Conservation (phyloP, 257 asterid genomes). For the Solanum chiquidenum region DNA sequence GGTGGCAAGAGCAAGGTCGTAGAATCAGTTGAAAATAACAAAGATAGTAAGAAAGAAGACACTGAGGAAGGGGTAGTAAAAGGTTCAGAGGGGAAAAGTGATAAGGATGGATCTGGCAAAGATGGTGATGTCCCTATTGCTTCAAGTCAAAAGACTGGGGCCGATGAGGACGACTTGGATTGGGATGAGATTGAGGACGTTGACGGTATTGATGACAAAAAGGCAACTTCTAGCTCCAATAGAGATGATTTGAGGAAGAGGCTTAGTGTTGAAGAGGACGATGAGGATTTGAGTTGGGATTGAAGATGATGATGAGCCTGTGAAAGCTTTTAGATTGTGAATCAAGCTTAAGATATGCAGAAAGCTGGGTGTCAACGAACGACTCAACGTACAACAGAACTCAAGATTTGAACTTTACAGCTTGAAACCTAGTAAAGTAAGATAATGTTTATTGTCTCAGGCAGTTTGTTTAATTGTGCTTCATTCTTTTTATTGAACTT, state of each 20-base stretch:
- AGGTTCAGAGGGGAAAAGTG: slow-evolving; percentile 11
- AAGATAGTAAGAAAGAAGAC: slow-evolving; percentile 19
- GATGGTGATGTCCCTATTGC: slow-evolving; percentile 9
- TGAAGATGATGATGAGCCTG: slow-evolving; percentile 57
- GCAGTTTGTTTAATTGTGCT: slow-evolving; percentile 8
- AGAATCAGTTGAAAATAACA: slow-evolving; percentile 9
- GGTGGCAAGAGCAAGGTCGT: slow-evolving; percentile 4
- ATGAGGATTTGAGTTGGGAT: slow-evolving; percentile 80
- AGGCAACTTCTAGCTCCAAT: slow-evolving; percentile 17
- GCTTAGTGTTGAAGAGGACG: slow-evolving; percentile 52
- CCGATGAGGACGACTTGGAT: slow-evolving; percentile 55
- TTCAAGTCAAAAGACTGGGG: slow-evolving; percentile 22
- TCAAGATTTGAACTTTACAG: background rate
- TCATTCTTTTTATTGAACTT: background rate
- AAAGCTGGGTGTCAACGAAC: background rate
- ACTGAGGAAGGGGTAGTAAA: slow-evolving; percentile 23
- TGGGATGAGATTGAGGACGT: slow-evolving; percentile 89
- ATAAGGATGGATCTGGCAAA: slow-evolving; percentile 13
- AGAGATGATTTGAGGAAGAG: slow-evolving; percentile 32
- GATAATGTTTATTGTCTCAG: background rate
- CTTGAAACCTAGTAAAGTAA: slow-evolving; percentile 1
- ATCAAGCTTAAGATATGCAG: background rate
- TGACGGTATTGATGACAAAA: slow-evolving; percentile 61
- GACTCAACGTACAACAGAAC: background rate
- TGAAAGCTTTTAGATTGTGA: slow-evolving; percentile 13